Conservation (phyloP, 2,329 filamentous ascomycete genomes). For the Zelopaecilomyces penicillatus region DNA sequence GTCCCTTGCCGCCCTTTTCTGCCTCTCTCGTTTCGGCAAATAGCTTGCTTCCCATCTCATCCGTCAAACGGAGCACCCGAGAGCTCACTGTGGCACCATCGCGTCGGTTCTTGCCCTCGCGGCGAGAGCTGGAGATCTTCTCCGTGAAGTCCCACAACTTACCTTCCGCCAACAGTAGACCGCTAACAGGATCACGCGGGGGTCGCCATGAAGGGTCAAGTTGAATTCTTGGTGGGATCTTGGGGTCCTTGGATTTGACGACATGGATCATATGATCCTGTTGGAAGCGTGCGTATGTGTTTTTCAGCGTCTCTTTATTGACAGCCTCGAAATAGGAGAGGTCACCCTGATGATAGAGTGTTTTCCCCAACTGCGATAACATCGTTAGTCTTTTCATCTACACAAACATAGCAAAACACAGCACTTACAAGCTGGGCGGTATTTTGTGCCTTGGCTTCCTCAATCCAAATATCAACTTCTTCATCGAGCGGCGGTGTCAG, state of each 20-base stretch:
- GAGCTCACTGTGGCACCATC: constrained; percentile 84
- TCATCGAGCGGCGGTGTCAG: constrained; percentile 61
- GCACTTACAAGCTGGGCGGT: constrained; percentile 65
- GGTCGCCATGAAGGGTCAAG: constrained; percentile 71
- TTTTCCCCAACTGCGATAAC: constrained; percentile 68
- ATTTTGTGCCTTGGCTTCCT: constrained; percentile 67
- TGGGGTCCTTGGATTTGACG: constrained; percentile 58
- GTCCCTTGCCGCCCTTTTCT: constrained; percentile 26
- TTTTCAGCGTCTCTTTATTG: constrained; percentile 95
- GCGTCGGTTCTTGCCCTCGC: constrained; percentile 93
- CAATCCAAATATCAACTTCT: constrained; percentile 67
- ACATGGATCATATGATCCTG: constrained; percentile 83
- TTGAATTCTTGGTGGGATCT: constrained; percentile 53
- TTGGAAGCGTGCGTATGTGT: constrained; percentile 79
- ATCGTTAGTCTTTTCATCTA: neutral
- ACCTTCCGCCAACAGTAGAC: constrained; percentile 58
- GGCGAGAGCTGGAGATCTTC: constrained; percentile 68
- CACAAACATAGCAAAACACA: neutral
- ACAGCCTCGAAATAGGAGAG: constrained; percentile 96
- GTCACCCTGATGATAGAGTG: constrained; percentile 93
- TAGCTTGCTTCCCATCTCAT: constrained; percentile 60
- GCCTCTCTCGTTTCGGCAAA: constrained; percentile 49
- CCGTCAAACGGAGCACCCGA: constrained; percentile 69
- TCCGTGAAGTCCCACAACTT: constrained; percentile 89
- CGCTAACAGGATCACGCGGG: constrained; percentile 51